phyloP scores from a whole-genome alignment of 371 early-diverging fungal genomes.

The Furculomyces boomerangus region DNA sequence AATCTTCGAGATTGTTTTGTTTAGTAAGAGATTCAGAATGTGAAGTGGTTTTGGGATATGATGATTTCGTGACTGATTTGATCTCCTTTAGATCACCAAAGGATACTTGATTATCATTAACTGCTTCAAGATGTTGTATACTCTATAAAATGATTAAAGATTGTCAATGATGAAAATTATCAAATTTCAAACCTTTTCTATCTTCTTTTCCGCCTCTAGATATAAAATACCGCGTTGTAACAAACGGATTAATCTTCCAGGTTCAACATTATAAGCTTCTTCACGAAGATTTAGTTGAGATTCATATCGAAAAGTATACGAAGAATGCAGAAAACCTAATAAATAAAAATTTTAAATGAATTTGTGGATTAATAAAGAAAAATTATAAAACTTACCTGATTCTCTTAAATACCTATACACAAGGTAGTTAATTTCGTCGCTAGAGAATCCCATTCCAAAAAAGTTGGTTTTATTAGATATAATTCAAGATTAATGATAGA shows the following conservation, averaged over 20 bases:
- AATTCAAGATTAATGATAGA: too few species aligned
- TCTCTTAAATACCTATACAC: slow-evolving; percentile 83
- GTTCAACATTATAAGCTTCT: slow-evolving; percentile 46
- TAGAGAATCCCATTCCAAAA: slow-evolving; percentile 45
- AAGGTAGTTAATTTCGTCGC: slow-evolving; percentile 87
- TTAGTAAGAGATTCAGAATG: too few species aligned
- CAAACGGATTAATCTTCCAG: slow-evolving; percentile 70
- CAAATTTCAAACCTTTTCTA: background rate
- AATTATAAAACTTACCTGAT: slow-evolving; percentile 38
- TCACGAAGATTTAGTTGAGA: slow-evolving; percentile 52
- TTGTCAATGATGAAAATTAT: background rate
- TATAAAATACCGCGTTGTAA: slow-evolving; percentile 89
- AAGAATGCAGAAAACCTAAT: slow-evolving; percentile 74
- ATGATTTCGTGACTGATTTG: slow-evolving; percentile 51
- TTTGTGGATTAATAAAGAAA: background rate
- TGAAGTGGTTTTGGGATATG: background rate
- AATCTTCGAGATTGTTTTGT: too few species aligned
- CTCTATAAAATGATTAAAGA: background rate
- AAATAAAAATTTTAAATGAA: background rate
- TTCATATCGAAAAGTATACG: slow-evolving; percentile 81
- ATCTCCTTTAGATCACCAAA: slow-evolving; percentile 44
- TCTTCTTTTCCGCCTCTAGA: slow-evolving; percentile 49
- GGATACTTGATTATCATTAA: slow-evolving; percentile 56
- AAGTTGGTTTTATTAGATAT: too few species aligned
- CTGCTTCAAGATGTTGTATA: background rate